phyloP scores from a whole-genome alignment of 306 rosid species.

The Corylus heterophylla region DNA sequence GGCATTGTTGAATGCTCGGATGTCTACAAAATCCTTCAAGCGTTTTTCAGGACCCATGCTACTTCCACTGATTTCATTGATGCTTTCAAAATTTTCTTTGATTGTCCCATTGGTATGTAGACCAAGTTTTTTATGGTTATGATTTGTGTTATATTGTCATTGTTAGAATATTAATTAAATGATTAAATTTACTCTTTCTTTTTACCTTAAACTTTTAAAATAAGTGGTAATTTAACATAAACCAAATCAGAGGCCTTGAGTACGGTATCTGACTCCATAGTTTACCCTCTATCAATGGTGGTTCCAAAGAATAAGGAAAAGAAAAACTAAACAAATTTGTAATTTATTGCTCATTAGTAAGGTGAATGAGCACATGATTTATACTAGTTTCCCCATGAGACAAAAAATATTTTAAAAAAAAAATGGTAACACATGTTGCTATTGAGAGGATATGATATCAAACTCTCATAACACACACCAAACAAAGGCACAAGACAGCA shows the following conservation, averaged over 20 bases:
- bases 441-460: slow-evolving; percentile 12
- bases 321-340: too few relatives aligned
- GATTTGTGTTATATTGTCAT: slow-evolving; percentile 7
- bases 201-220: too few relatives aligned
- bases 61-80: slow-evolving; percentile 75
- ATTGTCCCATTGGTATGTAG: slow-evolving; percentile 81
- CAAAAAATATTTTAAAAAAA: neutral
- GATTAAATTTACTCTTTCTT: too few relatives aligned
- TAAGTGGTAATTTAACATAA: too few relatives aligned
- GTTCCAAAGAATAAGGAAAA: too few relatives aligned
- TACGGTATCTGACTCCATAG: too few relatives aligned
- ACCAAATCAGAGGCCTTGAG: too few relatives aligned
- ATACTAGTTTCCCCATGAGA: neutral
- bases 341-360: too few relatives aligned
- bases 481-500: neutral
- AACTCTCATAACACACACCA: slow-evolving; percentile 12
- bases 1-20: slow-evolving; percentile 83
- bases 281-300: too few relatives aligned
- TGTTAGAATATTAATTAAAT: too few relatives aligned
- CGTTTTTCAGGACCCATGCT: slow-evolving; percentile 66
- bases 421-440: neutral
- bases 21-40: slow-evolving; percentile 71
- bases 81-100: slow-evolving; percentile 90
- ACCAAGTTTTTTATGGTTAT: slow-evolving; percentile 2
- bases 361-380: too few relatives aligned